Evolutionary conservation across 768 basidiomycete genomes (phyloP).

Genomic region (Astraeus odoratus): DNA sequence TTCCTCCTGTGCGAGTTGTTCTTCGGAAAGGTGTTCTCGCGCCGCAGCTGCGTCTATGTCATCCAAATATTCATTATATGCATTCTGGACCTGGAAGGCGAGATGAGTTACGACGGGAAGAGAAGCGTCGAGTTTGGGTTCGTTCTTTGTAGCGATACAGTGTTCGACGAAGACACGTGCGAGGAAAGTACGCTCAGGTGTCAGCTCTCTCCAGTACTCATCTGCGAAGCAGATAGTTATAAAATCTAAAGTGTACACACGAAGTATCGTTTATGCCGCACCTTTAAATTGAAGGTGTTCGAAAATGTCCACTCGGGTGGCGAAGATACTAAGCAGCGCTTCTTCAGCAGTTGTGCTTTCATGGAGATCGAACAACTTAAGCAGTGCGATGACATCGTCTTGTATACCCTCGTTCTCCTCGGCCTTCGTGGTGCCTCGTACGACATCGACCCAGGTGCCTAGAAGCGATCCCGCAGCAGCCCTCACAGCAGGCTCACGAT

Average conservation of each 20-base stretch:
- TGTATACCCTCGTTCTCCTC: slow-evolving; percentile 26
- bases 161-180: slow-evolving; percentile 79
- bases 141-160: slow-evolving; percentile 56
- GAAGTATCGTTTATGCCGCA: slow-evolving; percentile 27
- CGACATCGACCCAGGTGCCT: slow-evolving; percentile 66
- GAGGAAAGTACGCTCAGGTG: slow-evolving; percentile 73
- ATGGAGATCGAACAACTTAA: slow-evolving; percentile 53
- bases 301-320: slow-evolving; percentile 55
- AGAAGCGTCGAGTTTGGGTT: slow-evolving; percentile 53
- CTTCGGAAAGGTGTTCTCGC: slow-evolving; percentile 32
- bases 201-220: slow-evolving; percentile 61
- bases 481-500: slow-evolving; percentile 71
- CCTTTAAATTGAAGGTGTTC: slow-evolving; percentile 65
- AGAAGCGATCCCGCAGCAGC: slow-evolving; percentile 68
- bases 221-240: slow-evolving; percentile 36
- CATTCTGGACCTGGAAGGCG: slow-evolving; percentile 65
- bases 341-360: slow-evolving; percentile 62
- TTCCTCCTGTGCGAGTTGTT: slow-evolving; percentile 33
- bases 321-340: slow-evolving; percentile 68
- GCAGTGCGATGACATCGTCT: slow-evolving; percentile 40
- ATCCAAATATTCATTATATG: slow-evolving; percentile 60
- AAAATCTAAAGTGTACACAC: neutral
- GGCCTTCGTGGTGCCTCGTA: slow-evolving; percentile 35
- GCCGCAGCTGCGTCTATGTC: slow-evolving; percentile 34
- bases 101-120: slow-evolving; percentile 82